phyloP scores from a whole-genome alignment of 345 rosid species.

The Salix caprea region DNA sequence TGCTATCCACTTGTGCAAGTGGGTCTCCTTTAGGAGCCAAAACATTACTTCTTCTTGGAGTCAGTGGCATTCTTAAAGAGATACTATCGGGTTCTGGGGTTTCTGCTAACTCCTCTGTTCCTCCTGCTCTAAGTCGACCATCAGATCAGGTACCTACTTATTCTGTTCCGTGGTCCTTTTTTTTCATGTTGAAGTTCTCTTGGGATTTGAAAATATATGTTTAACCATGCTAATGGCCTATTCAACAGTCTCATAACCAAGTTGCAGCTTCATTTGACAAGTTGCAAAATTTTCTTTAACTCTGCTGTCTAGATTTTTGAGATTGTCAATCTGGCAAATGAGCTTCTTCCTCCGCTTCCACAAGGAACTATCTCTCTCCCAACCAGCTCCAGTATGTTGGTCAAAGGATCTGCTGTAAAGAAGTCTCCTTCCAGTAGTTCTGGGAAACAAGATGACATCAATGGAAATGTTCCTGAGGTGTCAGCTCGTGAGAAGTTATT shows the following conservation, averaged over 20 bases:
- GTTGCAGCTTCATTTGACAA: not conserved
- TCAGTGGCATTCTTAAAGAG: slow-evolving; percentile 89
- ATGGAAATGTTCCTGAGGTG: slow-evolving; percentile 47
- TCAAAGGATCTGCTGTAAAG: slow-evolving; percentile 65
- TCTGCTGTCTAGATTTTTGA: slow-evolving; percentile 69
- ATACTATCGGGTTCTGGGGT: slow-evolving; percentile 84
- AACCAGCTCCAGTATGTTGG: slow-evolving; percentile 55
- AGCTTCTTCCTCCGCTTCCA: slow-evolving; percentile 96
- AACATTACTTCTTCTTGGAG: slow-evolving; percentile 90
- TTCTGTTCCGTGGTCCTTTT: not conserved
- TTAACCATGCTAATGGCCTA: not conserved
- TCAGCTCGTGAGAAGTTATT: slow-evolving; percentile 84
- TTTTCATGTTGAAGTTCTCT: not conserved
- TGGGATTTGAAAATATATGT: not conserved
- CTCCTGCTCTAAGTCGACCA: slow-evolving; percentile 90
- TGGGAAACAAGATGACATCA: slow-evolving; percentile 59
- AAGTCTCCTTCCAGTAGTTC: slow-evolving; percentile 64
- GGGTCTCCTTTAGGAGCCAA: slow-evolving; percentile 92
- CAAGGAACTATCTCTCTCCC: slow-evolving; percentile 92
- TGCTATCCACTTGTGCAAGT: slow-evolving; percentile 96
- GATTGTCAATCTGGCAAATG: slow-evolving; percentile 97
- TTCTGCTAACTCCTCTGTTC: slow-evolving; percentile 72
- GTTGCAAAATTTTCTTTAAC: not conserved
- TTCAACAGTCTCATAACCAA: not conserved
- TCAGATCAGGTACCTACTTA: slow-evolving; percentile 78